Evolutionary conservation across 257 asterid species (phyloP), one percentile per base, ranked within the genome.

Genomic region (Galeopsis tetrahit): DNA sequence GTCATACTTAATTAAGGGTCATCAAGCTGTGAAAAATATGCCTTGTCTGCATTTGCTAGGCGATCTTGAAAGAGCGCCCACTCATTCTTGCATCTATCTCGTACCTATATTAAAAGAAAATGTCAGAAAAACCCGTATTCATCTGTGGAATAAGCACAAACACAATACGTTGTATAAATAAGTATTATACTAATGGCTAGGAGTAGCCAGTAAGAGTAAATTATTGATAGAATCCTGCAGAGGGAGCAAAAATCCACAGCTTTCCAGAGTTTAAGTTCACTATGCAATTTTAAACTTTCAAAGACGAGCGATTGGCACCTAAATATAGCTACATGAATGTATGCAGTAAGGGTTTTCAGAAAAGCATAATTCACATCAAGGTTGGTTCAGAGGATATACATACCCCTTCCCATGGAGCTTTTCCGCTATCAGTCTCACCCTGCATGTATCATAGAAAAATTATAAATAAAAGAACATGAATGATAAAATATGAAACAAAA

Each of bases 41-140:
- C 66, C 81, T 94, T 88, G 85, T 94, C 98, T 8, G 99, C 99
- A 64, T 75, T 87, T 5, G 96, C 82, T 13, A 94, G 90, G 52
- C 99, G 97, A 78, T 91, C 98, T 76, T 94, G 99, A 74, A 94
- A 94, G 74, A 87, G 90, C 1, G 88, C 97, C 99, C 99, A 94
- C 80, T 94, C 99, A 0, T 76, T 74, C 77, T 85, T 89, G 92
- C 99, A 94, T 80, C 99, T 86, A 72, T 90, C 98, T 65, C 99
- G 84, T 56, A 95, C 99, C 99, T 94, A 40, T 51, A 48, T n/a
- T 34, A 53, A 53, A 8, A 53, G 56, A 31, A 38, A 32, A 71
- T 7, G 56, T 39, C 17, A 79, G 75, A 44, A 44, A 63, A 63
- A 53, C 21, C 69, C 2, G 13, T 6, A 56, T 36, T 39, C 60